phyloP scores from a whole-genome alignment of 371 early-diverging fungal species.

The Rhizopus sp. region DNA sequence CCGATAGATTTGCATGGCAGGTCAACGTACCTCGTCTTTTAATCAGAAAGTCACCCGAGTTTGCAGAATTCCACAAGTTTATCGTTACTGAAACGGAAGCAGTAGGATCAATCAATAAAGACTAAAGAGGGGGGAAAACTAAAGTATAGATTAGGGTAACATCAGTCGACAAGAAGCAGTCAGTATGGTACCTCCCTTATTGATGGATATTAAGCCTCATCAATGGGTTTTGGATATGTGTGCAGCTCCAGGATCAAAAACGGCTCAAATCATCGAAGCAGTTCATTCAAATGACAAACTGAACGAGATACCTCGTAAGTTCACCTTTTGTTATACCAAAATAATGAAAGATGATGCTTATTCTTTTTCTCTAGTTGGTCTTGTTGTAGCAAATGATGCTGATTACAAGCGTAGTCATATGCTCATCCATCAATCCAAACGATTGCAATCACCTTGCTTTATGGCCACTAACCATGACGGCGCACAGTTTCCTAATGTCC shows the following conservation, averaged over 20 bases:
- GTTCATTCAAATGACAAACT: constrained; percentile 72
- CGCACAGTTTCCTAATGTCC: constrained; percentile 85
- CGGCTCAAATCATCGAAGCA: constrained; percentile 92
- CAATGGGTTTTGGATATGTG: constrained; percentile 90
- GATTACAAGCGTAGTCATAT: constrained; percentile 90
- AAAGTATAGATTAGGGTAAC: constrained; percentile 66
- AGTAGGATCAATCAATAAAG: constrained; percentile 33
- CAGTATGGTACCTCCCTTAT: constrained; percentile 96
- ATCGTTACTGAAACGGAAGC: constrained; percentile 94
- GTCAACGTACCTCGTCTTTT: constrained; percentile 70
- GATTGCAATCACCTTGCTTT: constrained; percentile 89
- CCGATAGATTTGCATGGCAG: constrained; percentile 89
- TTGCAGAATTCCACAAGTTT: constrained; percentile 87
- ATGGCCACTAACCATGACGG: constrained; percentile 98
- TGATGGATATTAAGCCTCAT: constrained; percentile 92
- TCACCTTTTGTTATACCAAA: neutral
- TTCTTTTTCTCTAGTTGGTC: constrained; percentile 54
- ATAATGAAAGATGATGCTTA: neutral
- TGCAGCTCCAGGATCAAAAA: constrained; percentile 92
- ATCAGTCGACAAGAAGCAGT: constrained; percentile 98
- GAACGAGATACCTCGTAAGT: constrained; percentile 63
- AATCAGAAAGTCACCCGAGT: constrained; percentile 73
- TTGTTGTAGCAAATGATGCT: constrained; percentile 98
- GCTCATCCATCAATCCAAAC: constrained; percentile 95
- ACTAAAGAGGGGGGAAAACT: neutral